Base-by-base conservation (phyloP, 805 yeast genomes). In the Hanseniaspora valbyensis region DNA sequence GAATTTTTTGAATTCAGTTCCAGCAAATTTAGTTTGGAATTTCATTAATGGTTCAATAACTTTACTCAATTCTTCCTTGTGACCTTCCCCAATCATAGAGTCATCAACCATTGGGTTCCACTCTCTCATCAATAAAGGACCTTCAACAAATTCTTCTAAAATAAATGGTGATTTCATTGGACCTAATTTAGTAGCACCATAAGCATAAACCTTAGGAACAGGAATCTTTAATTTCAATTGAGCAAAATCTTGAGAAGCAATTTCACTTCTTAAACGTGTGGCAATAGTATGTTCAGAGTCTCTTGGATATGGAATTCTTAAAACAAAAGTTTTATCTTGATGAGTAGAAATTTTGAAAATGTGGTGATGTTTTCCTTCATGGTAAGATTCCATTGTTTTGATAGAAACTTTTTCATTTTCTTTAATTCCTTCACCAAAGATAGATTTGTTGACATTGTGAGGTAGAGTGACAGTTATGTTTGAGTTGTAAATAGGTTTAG, bases 291-390 rank as follows among this genome's bases (percentile, higher is more conserved):
- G 71, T 52, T 81, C 84, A 19, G 87, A 73, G 45, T 82, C 83
- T 53, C 81, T 68, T 48, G 77, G 75, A 63, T 92, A 92, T 21
- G 97, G 98, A 49, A 92, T 76, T 64, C 98, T 77, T 64, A 92
- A 72, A 26, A 85, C 76, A 56, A 82, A 79, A 9, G 75, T 68
- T 57, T 77, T 81, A 2, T 69, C 80, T 55, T 75, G 75, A 50
- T 88, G 69, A 6, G 50, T 36, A 19, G 77, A 76, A 34, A 88
- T 68, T 62, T 82, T 79, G 67, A 89, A 90, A 53, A 90, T 71
- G 62, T 95, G 76, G 68, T 90, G 90, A 63, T 87, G 96, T 67
- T 86, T 87, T 50, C 97, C 98, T 65, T 90, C 97, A 61, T 86
- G 95, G 54, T 87, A 74, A 50, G 94, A 82, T 53, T 85, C 77